Conservation (phyloP, 2,329 filamentous ascomycete genomes). For the Curvularia verruculosa region DNA sequence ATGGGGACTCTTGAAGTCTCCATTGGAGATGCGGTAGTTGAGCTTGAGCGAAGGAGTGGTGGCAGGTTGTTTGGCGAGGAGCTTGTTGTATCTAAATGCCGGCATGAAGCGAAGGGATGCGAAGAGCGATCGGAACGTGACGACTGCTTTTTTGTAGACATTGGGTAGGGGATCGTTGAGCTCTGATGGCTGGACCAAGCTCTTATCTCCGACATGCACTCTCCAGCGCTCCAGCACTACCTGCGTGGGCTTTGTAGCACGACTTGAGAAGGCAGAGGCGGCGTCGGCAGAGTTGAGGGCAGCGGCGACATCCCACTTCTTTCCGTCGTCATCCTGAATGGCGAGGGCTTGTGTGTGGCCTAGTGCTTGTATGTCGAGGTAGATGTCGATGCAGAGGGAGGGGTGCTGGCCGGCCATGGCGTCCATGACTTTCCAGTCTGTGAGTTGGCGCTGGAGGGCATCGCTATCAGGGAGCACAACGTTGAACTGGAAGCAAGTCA, state of each 20-base stretch:
- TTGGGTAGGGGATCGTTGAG: slow-evolving; percentile 72
- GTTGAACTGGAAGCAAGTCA: slow-evolving; percentile 72
- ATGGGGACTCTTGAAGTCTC: slow-evolving; percentile 58
- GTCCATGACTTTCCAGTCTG: slow-evolving; percentile 80
- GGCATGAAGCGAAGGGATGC: slow-evolving; percentile 82
- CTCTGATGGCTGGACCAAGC: slow-evolving; percentile 61
- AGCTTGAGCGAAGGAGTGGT: slow-evolving; percentile 70
- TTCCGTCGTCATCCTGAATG: slow-evolving; percentile 84
- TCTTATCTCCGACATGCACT: slow-evolving; percentile 73
- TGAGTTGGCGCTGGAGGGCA: slow-evolving; percentile 79
- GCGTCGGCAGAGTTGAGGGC: slow-evolving; percentile 70
- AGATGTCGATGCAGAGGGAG: slow-evolving; percentile 88
- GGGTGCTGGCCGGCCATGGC: slow-evolving; percentile 78
- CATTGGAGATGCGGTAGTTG: slow-evolving; percentile 78
- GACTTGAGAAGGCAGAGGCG: slow-evolving; percentile 55
- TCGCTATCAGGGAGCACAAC: slow-evolving; percentile 93
- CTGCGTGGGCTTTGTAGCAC: slow-evolving; percentile 61
- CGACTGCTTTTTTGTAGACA: slow-evolving; percentile 96
- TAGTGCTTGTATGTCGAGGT: slow-evolving; percentile 78
- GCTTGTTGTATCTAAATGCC: slow-evolving; percentile 82
- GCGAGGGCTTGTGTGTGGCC: slow-evolving; percentile 87
- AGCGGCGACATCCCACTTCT: slow-evolving; percentile 90
- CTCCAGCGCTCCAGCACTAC: slow-evolving; percentile 91
- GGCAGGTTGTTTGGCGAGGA: slow-evolving; percentile 70
- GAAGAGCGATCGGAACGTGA: slow-evolving; percentile 89